phyloP scores from a whole-genome alignment of 805 yeast species.

The Zygoascus ofunaensis region DNA sequence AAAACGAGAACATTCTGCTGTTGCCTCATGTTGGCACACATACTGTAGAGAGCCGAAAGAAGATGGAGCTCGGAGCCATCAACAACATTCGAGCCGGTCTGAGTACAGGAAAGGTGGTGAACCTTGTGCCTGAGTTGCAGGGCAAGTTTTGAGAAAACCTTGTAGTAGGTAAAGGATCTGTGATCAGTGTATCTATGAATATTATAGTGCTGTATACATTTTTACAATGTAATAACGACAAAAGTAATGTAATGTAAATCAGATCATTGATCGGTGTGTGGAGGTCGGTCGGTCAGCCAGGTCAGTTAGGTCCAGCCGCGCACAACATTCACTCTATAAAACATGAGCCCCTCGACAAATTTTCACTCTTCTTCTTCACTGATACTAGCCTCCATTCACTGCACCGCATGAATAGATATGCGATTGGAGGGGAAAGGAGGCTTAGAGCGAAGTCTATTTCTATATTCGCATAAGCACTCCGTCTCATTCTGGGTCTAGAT shows the following conservation, averaged over 20 bases:
- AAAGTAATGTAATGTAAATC: too few relatives aligned
- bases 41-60: conserved; percentile 37
- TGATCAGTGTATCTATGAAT: too few relatives aligned
- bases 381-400: conserved; percentile 29
- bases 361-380: conserved; percentile 20
- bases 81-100: conserved; percentile 54
- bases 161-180: too few relatives aligned
- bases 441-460: conserved; percentile 20
- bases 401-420: conserved; percentile 20
- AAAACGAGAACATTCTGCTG: conserved; percentile 39
- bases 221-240: too few relatives aligned
- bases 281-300: too few relatives aligned
- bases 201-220: too few relatives aligned
- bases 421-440: conserved; percentile 31
- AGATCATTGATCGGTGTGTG: too few relatives aligned
- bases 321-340: too few relatives aligned
- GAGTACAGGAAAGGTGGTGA: conserved; percentile 55
- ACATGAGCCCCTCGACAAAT: background rate
- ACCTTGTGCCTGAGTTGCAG: conserved; percentile 66
- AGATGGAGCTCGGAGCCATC: conserved; percentile 75
- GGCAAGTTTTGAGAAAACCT: conserved; percentile 10
- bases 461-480: conserved; percentile 1
- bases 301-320: too few relatives aligned
- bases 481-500: conserved; percentile 1
- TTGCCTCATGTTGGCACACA: conserved; percentile 49